Evolutionary conservation across 148 eudicot genomes (phyloP).

Genomic region (Mesembryanthemum crystallinum): DNA sequence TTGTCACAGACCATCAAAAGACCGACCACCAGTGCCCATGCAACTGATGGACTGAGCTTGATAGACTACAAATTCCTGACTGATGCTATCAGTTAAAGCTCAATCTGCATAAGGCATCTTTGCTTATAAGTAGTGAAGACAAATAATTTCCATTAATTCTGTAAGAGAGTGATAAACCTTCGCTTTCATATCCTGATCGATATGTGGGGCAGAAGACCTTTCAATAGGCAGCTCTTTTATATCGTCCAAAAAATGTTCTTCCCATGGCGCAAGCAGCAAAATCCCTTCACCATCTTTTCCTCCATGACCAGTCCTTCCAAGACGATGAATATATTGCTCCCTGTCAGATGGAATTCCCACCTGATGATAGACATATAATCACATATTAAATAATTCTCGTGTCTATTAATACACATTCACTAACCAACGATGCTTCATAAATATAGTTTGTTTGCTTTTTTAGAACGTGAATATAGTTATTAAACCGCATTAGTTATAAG

Average conservation of each 20-base stretch:
- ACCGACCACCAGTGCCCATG: too few species aligned
- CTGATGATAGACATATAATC: conserved; percentile 35
- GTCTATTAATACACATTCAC: not conserved
- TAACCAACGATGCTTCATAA: not conserved
- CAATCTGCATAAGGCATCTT: conserved; percentile 1
- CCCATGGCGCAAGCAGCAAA: conserved; percentile 90
- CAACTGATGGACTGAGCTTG: not conserved
- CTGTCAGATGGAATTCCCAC: conserved; percentile 79
- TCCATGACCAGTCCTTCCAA: conserved; percentile 92
- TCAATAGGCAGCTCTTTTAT: conserved; percentile 65
- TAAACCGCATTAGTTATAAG: not conserved
- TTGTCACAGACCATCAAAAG: too few species aligned
- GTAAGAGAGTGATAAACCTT: conserved; percentile 45
- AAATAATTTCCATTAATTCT: not conserved
- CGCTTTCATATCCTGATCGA: conserved; percentile 41
- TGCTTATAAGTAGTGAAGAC: not conserved
- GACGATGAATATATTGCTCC: conserved; percentile 77
- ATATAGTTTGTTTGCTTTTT: too few species aligned
- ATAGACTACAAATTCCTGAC: not conserved
- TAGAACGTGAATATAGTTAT: not conserved
- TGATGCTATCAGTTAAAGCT: not conserved
- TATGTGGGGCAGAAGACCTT: conserved; percentile 44
- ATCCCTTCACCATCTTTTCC: conserved; percentile 86
- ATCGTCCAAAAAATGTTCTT: conserved; percentile 72
- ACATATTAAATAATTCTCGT: not conserved